Percentiles rank a stretch among this genome's conserved stretches.
These are phyloP conservation scores for Lachnellula cervina DNA, from an alignment of 2,329 filamentous ascomycete genomes.

Conservation along the genomic window DNA sequence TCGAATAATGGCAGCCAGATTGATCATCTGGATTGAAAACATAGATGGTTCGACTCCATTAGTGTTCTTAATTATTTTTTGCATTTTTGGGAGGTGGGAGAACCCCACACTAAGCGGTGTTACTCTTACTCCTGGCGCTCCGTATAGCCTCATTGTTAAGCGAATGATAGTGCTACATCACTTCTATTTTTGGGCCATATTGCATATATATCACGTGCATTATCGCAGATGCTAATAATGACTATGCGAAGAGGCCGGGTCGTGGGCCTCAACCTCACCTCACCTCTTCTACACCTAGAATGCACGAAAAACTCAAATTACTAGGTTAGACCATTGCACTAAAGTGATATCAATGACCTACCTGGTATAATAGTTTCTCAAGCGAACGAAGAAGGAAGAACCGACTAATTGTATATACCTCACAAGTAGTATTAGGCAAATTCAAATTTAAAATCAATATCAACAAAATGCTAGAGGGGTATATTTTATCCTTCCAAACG, in stretches of 20 bases:
- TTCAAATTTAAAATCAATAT: not conserved
- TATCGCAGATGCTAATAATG: too few relatives aligned
- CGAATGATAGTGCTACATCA: too few relatives aligned
- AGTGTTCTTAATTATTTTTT: constrained; percentile 20
- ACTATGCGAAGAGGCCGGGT: too few relatives aligned
- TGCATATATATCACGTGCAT: too few relatives aligned
- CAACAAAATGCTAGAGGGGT: not conserved
- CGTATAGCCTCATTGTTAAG: not conserved
- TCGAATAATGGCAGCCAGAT: not conserved
- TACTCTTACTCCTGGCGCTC: not conserved
- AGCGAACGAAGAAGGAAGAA: not conserved
- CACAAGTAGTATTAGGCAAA: too few relatives aligned
- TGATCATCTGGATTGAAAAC: constrained; percentile 21
- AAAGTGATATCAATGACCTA: too few relatives aligned
- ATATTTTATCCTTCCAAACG: constrained; percentile 18
- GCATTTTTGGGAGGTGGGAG: not conserved
- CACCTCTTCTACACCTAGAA: too few relatives aligned
- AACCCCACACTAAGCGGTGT: not conserved
- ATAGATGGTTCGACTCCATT: constrained; percentile 24
- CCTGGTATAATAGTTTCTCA: too few relatives aligned
- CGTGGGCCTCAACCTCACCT: too few relatives aligned
- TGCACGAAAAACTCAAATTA: too few relatives aligned
- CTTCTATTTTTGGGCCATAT: too few relatives aligned
- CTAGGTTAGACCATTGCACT: too few relatives aligned
- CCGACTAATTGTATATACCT: not conserved